A percentile compares a stretch with the other conserved stretches of the same genome.
Evolutionary conservation across 2,329 filamentous ascomycete genomes (phyloP).

Genomic region (Exophiala alcalophila): DNA sequence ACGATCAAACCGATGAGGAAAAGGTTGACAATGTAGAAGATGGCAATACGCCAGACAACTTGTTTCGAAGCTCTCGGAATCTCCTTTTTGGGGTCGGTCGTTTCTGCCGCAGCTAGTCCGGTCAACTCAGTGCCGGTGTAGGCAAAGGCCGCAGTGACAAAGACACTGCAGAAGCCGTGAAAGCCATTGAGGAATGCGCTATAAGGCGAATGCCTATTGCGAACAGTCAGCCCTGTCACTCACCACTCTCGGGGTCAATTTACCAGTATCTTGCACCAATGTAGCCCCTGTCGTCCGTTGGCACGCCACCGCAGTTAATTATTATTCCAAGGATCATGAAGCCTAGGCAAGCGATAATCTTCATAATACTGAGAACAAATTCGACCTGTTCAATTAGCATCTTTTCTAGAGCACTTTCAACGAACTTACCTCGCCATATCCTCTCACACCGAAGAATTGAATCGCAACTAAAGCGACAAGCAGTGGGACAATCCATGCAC

Average conservation of each 20-base stretch:
- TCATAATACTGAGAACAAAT: conserved; percentile 57
- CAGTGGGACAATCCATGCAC: conserved; percentile 31
- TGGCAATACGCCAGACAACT: conserved; percentile 84
- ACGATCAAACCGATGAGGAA: conserved; percentile 79
- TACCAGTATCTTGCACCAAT: conserved; percentile 37
- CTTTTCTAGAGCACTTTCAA: too few species aligned
- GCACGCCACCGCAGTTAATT: conserved; percentile 70
- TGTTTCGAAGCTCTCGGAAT: conserved; percentile 86
- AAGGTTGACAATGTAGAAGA: conserved; percentile 86
- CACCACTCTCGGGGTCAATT: conserved; percentile 57
- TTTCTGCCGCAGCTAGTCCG: conserved; percentile 59
- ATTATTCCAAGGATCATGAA: conserved; percentile 80
- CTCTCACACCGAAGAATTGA: conserved; percentile 54
- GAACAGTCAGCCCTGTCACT: conserved; percentile 50
- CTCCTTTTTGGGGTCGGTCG: conserved; percentile 61
- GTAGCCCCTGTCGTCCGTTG: conserved; percentile 26
- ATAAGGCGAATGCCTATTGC: conserved; percentile 57
- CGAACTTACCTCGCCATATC: conserved; percentile 36
- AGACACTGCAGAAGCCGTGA: conserved; percentile 62
- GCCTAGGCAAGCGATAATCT: conserved; percentile 57
- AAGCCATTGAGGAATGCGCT: conserved; percentile 64
- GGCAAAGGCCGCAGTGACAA: conserved; percentile 62
- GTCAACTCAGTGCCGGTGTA: conserved; percentile 63
- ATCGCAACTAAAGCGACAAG: conserved; percentile 24
- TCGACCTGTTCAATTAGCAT: conserved; percentile 44